A percentile compares a stretch with the other conserved stretches of the same genome.
Conservation (phyloP, 2,329 filamentous ascomycete genomes). For the Sporothrix inflata region DNA sequence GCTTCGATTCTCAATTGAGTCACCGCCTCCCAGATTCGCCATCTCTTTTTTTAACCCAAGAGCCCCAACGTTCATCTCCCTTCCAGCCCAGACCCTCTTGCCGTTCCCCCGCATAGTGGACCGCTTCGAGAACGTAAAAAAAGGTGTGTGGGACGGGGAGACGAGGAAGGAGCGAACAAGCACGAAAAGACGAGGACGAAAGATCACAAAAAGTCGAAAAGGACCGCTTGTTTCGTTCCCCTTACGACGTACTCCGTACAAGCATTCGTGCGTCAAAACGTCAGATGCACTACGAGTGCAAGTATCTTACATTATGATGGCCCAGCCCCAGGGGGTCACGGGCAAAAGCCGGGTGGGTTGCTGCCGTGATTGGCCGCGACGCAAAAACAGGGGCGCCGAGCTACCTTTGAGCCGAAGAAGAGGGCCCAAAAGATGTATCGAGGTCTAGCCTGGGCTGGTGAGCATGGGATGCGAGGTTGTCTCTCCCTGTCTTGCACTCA, state of each 20-base stretch:
- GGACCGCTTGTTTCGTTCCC: too few relatives aligned
- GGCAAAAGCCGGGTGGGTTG: conserved; percentile 26
- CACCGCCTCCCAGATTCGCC: not conserved
- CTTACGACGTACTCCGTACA: too few relatives aligned
- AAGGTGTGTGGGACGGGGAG: not conserved
- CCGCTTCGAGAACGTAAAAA: not conserved
- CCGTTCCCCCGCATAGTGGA: conserved; percentile 22
- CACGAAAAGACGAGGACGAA: not conserved
- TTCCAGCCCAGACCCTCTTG: conserved; percentile 7
- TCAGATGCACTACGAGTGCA: not conserved
- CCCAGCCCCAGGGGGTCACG: not conserved
- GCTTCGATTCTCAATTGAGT: not conserved
- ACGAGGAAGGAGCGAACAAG: not conserved
- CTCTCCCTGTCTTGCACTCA: not conserved
- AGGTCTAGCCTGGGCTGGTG: not conserved
- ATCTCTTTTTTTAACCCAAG: too few relatives aligned
- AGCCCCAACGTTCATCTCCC: not conserved
- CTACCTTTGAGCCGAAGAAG: conserved; percentile 30
- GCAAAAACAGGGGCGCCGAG: not conserved
- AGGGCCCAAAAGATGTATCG: not conserved
- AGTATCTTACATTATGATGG: not conserved
- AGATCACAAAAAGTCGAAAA: too few relatives aligned
- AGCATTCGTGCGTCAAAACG: not conserved
- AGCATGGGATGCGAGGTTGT: not conserved
- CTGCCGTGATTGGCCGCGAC: conserved; percentile 32